A percentile compares a stretch with the other conserved stretches of the same genome.
Evolutionary conservation across 1,139 yeast species (phyloP).

Genomic region (Kluyveromyces sp.): DNA sequence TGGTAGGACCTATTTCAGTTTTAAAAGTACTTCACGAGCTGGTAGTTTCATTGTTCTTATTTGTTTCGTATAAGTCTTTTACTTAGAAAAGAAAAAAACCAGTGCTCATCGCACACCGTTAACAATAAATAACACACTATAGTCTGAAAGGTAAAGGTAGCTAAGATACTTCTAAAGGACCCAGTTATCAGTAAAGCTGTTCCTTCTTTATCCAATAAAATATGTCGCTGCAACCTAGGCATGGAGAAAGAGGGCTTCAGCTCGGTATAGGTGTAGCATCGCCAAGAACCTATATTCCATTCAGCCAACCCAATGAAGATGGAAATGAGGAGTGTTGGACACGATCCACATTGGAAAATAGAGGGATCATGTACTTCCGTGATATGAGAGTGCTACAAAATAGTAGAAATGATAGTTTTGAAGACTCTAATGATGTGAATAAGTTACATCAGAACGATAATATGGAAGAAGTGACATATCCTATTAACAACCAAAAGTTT

Average conservation of each 20-base stretch:
- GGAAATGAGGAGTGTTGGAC: not conserved
- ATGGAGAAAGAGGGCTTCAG: slow-evolving; percentile 20
- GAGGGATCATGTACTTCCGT: not conserved
- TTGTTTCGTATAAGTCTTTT: too few species aligned
- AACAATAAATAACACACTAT: too few species aligned
- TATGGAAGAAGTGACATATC: not conserved
- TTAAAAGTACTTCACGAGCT: too few species aligned
- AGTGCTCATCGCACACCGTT: too few species aligned
- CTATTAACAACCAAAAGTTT: not conserved
- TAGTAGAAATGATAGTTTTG: not conserved
- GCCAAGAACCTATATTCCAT: slow-evolving; percentile 16
- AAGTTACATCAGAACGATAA: not conserved
- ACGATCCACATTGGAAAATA: not conserved
- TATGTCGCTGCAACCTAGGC: slow-evolving; percentile 7
- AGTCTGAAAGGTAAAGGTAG: too few species aligned
- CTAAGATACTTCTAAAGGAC: too few species aligned
- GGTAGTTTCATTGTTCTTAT: too few species aligned
- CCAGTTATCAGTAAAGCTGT: too few species aligned
- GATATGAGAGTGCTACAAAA: not conserved
- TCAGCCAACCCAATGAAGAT: not conserved
- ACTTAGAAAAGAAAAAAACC: too few species aligned
- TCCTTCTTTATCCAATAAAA: not conserved
- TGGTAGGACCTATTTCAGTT: too few species aligned
- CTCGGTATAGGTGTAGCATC: slow-evolving; percentile 23
- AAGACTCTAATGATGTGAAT: too few species aligned